phyloP scores from a whole-genome alignment of 805 yeast genomes.

The Candida bentonensis region DNA sequence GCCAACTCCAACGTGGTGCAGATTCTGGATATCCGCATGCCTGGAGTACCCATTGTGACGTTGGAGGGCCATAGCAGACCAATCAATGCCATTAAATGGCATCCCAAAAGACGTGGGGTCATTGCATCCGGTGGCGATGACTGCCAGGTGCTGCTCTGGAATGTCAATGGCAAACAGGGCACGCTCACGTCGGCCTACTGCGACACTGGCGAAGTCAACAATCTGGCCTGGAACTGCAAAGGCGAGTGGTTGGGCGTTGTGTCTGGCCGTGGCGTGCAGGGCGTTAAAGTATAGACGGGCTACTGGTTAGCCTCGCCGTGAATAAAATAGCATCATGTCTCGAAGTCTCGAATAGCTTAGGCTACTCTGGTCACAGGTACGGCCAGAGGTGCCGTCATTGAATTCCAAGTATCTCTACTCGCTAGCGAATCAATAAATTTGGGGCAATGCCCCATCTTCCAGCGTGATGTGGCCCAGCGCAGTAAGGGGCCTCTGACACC shows the following conservation, averaged over 20 bases:
- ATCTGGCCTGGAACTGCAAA: constrained; percentile 53
- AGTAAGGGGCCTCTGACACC: too few relatives aligned
- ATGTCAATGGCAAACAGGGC: constrained; percentile 26
- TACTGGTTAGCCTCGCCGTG: too few relatives aligned
- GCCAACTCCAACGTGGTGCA: constrained; percentile 50
- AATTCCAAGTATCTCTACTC: too few relatives aligned
- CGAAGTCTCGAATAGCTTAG: too few relatives aligned
- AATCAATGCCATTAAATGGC: constrained; percentile 72
- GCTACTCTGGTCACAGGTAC: too few relatives aligned
- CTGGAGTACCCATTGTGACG: constrained; percentile 65
- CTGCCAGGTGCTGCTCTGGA: constrained; percentile 51
- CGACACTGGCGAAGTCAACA: constrained; percentile 61
- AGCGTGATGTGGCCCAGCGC: too few relatives aligned
- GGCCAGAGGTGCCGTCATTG: too few relatives aligned
- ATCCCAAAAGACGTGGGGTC: constrained; percentile 48
- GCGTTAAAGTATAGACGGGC: constrained; percentile 24
- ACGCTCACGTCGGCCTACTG: constrained; percentile 32
- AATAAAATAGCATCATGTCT: too few relatives aligned
- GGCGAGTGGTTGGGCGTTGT: constrained; percentile 78
- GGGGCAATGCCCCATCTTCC: too few relatives aligned
- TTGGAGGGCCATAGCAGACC: constrained; percentile 55
- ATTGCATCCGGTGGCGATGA: constrained; percentile 61
- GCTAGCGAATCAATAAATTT: too few relatives aligned
- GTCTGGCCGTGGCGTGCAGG: constrained; percentile 56
- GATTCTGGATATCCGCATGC: constrained; percentile 73